These are phyloP conservation scores for Prunella vulgaris DNA, from an alignment of 257 asterid species.

Conservation along the genomic window DNA sequence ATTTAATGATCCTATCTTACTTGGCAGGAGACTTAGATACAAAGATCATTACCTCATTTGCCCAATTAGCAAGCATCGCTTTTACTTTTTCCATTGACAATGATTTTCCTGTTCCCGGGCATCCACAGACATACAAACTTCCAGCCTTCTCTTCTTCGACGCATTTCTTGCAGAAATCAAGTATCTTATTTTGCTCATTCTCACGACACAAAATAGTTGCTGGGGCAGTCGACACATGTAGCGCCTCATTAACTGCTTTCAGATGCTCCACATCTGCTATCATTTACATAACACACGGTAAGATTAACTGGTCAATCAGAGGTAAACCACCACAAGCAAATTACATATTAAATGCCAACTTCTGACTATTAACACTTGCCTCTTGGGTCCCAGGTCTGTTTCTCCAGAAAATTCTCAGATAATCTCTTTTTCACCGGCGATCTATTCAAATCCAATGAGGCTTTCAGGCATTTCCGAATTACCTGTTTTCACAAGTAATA, in stretches of 20 bases:
- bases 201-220: slow-evolving; percentile 60
- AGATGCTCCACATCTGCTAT: slow-evolving; percentile 57
- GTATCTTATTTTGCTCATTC: slow-evolving; percentile 56
- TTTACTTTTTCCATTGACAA: slow-evolving; percentile 70
- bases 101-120: slow-evolving; percentile 98
- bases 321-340: neutral
- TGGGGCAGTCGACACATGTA: slow-evolving; percentile 80
- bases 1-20: neutral
- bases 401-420: slow-evolving; percentile 36
- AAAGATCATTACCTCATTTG: slow-evolving; percentile 49
- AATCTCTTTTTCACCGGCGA: slow-evolving; percentile 46
- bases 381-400: slow-evolving; percentile 65
- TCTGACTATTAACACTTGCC: slow-evolving; percentile 35
- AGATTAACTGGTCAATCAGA: neutral
- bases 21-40: neutral
- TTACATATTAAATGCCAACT: neutral
- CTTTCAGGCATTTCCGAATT: slow-evolving; percentile 31
- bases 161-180: slow-evolving; percentile 76
- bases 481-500: slow-evolving; percentile 24
- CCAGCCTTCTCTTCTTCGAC: slow-evolving; percentile 67
- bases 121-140: slow-evolving; percentile 84
- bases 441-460: slow-evolving; percentile 25
- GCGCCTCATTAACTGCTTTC: slow-evolving; percentile 67
- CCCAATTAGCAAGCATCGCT: slow-evolving; percentile 60
- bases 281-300: neutral